Evolutionary conservation across 192 early-diverging fungal species (phyloP).

Genomic region (Mortierella antarctica): DNA sequence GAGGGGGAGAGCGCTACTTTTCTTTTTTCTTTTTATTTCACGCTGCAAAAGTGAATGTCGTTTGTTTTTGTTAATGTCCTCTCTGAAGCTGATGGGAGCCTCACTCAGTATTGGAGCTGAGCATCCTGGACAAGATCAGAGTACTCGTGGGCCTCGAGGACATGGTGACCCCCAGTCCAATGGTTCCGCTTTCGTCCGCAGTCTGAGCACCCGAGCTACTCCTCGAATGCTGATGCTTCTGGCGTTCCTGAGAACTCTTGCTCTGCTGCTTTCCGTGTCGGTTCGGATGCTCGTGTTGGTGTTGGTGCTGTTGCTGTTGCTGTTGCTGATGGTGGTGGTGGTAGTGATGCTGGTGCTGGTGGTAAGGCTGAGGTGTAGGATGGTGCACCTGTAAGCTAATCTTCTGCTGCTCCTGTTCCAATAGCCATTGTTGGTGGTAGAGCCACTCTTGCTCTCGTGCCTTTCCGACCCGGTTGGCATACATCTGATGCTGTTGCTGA

Average conservation of each 20-base stretch:
- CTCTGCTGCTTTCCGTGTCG: not conserved
- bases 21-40: not conserved
- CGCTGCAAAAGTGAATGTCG: not conserved
- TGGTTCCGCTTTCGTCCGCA: not conserved
- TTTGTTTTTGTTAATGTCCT: not conserved
- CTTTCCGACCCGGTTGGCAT: not conserved
- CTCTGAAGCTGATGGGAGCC: too few species aligned
- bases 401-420: conserved; percentile 13
- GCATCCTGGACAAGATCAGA: not conserved
- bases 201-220: conserved; percentile 8
- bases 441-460: conserved; percentile 5
- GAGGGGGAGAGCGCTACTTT: not conserved
- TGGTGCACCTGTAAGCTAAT: conserved; percentile 30
- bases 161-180: not conserved
- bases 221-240: conserved; percentile 4
- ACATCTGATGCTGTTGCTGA: conserved; percentile 12
- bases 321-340: not conserved
- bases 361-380: not conserved
- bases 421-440: conserved; percentile 4
- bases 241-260: not conserved
- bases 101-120: not conserved
- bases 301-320: conserved; percentile 7
- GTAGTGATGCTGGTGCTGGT: not conserved
- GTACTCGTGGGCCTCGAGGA: conserved; percentile 2
- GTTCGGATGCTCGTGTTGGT: conserved; percentile 8